phyloP scores from a whole-genome alignment of 257 asterid genomes.

The Nemophila menziesii region DNA sequence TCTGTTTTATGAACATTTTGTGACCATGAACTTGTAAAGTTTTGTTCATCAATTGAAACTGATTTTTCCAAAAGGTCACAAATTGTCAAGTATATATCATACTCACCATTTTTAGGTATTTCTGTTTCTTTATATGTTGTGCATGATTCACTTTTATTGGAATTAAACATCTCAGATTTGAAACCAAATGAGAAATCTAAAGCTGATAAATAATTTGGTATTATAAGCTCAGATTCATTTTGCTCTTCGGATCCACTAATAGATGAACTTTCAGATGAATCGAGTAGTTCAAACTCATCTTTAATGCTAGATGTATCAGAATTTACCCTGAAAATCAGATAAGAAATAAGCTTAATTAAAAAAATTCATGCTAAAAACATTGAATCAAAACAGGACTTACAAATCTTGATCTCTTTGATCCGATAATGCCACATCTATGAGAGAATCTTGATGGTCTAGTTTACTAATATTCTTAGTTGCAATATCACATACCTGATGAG shows the following conservation, averaged over 20 bases:
- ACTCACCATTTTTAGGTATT: slow-evolving; percentile 15
- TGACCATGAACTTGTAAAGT: slow-evolving; percentile 21
- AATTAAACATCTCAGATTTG: slow-evolving; percentile 23
- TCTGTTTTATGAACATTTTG: slow-evolving; percentile 19
- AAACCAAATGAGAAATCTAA: slow-evolving; percentile 42
- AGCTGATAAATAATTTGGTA: slow-evolving; percentile 54
- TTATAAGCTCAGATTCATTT: slow-evolving; percentile 31
- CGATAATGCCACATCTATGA: slow-evolving; percentile 26
- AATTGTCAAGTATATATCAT: slow-evolving; percentile 10
- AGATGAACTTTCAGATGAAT: slow-evolving; percentile 62
- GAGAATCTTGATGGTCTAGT: slow-evolving; percentile 21
- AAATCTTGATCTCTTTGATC: slow-evolving; percentile 22
- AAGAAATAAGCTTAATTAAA: slow-evolving; percentile 5
- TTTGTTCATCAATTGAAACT: slow-evolving; percentile 15
- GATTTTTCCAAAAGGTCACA: slow-evolving; percentile 11
- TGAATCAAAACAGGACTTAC: slow-evolving; percentile 31
- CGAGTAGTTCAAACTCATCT: slow-evolving; percentile 42
- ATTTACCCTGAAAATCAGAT: slow-evolving; percentile 35
- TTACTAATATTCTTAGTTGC: slow-evolving; percentile 23
- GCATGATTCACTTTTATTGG: slow-evolving; percentile 17
- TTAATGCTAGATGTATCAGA: slow-evolving; percentile 33
- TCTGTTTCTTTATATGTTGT: slow-evolving; percentile 17
- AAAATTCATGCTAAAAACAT: neutral
- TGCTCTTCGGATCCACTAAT: slow-evolving; percentile 43
- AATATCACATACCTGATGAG: slow-evolving; percentile 53